These are phyloP conservation scores for Trichoderma virens DNA, from an alignment of 495 filamentous ascomycete genomes.

Conservation along the genomic window DNA sequence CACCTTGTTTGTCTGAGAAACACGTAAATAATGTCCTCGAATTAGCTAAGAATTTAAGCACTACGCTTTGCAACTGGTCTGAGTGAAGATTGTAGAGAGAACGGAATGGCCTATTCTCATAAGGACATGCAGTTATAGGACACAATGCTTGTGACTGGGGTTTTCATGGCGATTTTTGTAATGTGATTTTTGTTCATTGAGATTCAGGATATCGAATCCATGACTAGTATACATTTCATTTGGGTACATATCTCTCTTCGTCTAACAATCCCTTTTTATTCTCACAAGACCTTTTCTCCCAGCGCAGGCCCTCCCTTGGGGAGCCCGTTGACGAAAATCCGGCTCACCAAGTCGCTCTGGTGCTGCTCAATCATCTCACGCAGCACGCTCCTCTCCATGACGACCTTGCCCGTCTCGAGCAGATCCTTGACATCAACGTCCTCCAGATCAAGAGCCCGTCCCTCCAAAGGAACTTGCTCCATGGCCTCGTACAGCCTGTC, in stretches of 20 bases:
- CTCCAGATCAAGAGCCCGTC: slow-evolving; percentile 53
- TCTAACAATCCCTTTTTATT: neutral
- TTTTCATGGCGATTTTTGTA: too few relatives aligned
- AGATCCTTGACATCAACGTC: slow-evolving; percentile 95
- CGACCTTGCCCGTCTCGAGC: slow-evolving; percentile 70
- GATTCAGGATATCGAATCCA: neutral
- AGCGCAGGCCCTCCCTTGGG: slow-evolving; percentile 14
- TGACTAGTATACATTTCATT: neutral
- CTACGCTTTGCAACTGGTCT: too few relatives aligned
- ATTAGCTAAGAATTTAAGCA: too few relatives aligned
- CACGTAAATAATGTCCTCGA: too few relatives aligned
- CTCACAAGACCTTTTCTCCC: slow-evolving; percentile 15
- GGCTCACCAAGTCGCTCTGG: slow-evolving; percentile 59
- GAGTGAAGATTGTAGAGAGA: too few relatives aligned
- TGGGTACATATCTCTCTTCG: neutral
- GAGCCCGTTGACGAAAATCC: slow-evolving; percentile 27
- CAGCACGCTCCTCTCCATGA: slow-evolving; percentile 80
- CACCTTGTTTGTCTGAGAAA: neutral
- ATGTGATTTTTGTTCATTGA: too few relatives aligned
- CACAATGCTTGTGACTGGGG: too few relatives aligned
- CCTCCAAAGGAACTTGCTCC: slow-evolving; percentile 52
- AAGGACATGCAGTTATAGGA: too few relatives aligned
- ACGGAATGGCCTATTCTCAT: too few relatives aligned
- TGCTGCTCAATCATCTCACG: slow-evolving; percentile 66
- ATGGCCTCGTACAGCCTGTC: slow-evolving; percentile 51